Base-by-base conservation (phyloP, 305 asterid species). In the Solanum aculeatissimum region DNA sequence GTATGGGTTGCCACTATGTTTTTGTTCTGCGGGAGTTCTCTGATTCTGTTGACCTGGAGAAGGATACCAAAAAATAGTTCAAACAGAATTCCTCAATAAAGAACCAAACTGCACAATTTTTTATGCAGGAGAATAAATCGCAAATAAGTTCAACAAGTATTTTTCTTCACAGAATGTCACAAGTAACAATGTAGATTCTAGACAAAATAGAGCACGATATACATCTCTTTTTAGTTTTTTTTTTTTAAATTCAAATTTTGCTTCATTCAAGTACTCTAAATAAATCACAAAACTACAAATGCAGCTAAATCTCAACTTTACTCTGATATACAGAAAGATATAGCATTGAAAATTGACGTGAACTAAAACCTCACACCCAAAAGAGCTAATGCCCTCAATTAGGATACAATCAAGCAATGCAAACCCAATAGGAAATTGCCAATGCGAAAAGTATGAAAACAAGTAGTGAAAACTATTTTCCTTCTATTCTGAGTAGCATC, bases 1-100 rank as follows among this genome's bases (percentile, higher is more conserved):
- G 99, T 95, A 87, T 97, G 99, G 5, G 99, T 97, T 10, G 98
- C 99, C 75, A 97, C 89, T 86, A 97, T 95, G 87, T 95, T 97
- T 86, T 97, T 95, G 84, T 97, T 94, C 86, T 90, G 98, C 1
- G 99, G 98, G 88, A 97, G 92, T 85, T 97, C 99, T 89, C 99
- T 94, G 90, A 97, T 97, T 84, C 98, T 90, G 90, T 97, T 97
- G 29, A 95, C 98, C 98, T 97, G 88, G 84, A 89, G 80, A 49
- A n/a, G 38, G 9, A 85, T 86, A 54, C 60, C 62, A 78, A 84
- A 85, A 51, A 5, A 69, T 45, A 40, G 78, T 74, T 57, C 80
- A 38, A 82, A 13, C 35, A 75, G 45, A 49, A 54, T 25, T 54
- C 40, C 32, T 27, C 43, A 38, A 38, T 13, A 21, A 65, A 40